These are phyloP conservation scores for Basidiobolus meristosporus DNA, from an alignment of 371 early-diverging fungal species.

Conservation along the genomic window DNA sequence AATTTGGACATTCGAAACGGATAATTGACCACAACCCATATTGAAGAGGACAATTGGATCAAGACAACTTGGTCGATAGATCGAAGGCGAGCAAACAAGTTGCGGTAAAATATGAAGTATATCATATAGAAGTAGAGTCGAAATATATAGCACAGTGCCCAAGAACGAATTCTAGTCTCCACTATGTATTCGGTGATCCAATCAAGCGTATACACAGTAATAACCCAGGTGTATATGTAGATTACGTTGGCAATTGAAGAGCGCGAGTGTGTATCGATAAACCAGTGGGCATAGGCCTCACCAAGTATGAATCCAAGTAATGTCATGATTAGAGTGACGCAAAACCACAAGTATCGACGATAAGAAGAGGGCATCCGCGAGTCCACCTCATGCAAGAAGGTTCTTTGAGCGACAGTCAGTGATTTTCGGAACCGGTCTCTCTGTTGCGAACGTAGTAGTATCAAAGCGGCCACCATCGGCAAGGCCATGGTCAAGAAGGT, in stretches of 20 bases:
- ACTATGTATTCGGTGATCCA: slow-evolving; percentile 38
- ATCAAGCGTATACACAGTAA: slow-evolving; percentile 39
- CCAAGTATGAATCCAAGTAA: slow-evolving; percentile 45
- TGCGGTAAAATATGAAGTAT: slow-evolving; percentile 60
- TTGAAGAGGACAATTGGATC: slow-evolving; percentile 41
- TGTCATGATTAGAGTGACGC: slow-evolving; percentile 31
- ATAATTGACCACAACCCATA: slow-evolving; percentile 54
- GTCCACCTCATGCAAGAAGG: slow-evolving; percentile 17
- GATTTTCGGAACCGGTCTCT: slow-evolving; percentile 19
- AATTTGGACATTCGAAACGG: slow-evolving; percentile 41
- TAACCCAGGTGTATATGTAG: slow-evolving; percentile 56
- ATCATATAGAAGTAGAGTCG: slow-evolving; percentile 54
- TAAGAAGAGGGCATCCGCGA: slow-evolving; percentile 46
- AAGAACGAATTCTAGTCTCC: slow-evolving; percentile 33
- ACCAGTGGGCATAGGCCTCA: slow-evolving; percentile 39
- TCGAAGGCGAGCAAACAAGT: slow-evolving; percentile 47
- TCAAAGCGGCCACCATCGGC: slow-evolving; percentile 38
- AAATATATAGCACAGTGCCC: slow-evolving; percentile 42
- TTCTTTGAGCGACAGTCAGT: slow-evolving; percentile 17
- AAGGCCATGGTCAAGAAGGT: slow-evolving; percentile 49
- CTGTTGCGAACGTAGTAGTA: slow-evolving; percentile 27
- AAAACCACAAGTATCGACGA: slow-evolving; percentile 53
- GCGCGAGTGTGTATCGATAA: slow-evolving; percentile 27
- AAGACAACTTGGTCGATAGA: slow-evolving; percentile 35
- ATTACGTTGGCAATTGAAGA: slow-evolving; percentile 30